Conservation (phyloP, 257 asterid genomes). For the Verbena officinalis region DNA sequence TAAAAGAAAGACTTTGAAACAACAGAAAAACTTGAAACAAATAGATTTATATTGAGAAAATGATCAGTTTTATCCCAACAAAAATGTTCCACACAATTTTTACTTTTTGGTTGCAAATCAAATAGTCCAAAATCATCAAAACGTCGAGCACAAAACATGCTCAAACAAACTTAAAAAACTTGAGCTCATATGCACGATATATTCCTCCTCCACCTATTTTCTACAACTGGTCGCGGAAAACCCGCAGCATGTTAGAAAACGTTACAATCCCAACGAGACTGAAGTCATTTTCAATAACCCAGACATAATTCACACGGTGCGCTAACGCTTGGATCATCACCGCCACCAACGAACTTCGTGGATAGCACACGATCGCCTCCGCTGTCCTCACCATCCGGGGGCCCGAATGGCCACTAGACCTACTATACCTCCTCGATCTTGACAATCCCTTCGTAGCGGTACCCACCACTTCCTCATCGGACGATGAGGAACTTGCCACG, state of each 20-base stretch:
- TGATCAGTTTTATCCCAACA: too few relatives aligned
- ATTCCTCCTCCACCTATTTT: not conserved
- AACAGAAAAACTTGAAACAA: too few relatives aligned
- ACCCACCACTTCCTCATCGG: constrained; percentile 55
- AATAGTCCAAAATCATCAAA: not conserved
- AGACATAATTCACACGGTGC: constrained; percentile 63
- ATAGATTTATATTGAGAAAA: not conserved
- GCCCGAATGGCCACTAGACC: constrained; percentile 50
- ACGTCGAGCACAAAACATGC: not conserved
- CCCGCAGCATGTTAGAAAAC: constrained; percentile 47
- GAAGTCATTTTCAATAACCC: constrained; percentile 76
- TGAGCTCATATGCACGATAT: constrained; percentile 29
- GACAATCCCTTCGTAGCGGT: constrained; percentile 35
- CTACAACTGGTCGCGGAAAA: constrained; percentile 31
- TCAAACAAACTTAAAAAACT: not conserved
- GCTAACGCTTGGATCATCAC: constrained; percentile 70
- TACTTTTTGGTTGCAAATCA: too few relatives aligned
- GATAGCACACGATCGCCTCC: constrained; percentile 71
- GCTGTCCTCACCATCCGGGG: constrained; percentile 59
- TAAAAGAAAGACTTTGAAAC: too few relatives aligned
- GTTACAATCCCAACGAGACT: constrained; percentile 64
- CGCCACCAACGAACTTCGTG: constrained; percentile 59
- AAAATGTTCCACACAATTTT: too few relatives aligned
- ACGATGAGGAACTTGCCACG: constrained; percentile 32
- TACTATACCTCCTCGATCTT: constrained; percentile 8